Conservation (phyloP, 495 filamentous ascomycete genomes). For the Tuber calosporum region DNA sequence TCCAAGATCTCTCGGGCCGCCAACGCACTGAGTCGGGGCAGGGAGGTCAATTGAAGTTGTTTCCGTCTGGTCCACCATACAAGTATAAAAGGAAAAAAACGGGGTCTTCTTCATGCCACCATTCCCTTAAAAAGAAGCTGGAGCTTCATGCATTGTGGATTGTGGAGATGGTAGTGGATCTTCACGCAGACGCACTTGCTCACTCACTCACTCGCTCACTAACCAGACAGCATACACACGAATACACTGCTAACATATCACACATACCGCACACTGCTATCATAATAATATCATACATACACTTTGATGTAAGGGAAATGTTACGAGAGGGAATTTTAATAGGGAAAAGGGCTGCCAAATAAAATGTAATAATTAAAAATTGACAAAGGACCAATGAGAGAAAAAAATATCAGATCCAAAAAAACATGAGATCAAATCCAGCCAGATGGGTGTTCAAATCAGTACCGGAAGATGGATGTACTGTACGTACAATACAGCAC, state of each 20-base stretch:
- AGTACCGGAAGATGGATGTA: too few relatives aligned
- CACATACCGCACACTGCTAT: too few relatives aligned
- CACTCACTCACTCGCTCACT: background rate
- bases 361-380: constrained; percentile 11
- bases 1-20: constrained; percentile 36
- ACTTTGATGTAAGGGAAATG: background rate
- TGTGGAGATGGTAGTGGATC: constrained; percentile 15
- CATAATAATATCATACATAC: background rate
- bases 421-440: constrained; percentile 2
- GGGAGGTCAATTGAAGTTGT: constrained; percentile 33
- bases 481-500: too few relatives aligned
- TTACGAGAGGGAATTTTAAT: background rate
- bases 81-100: constrained; percentile 22
- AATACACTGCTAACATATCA: too few relatives aligned
- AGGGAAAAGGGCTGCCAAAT: background rate
- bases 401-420: too few relatives aligned
- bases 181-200: constrained; percentile 17
- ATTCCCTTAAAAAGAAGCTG: constrained; percentile 15
- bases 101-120: constrained; percentile 14
- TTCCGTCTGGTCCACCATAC: constrained; percentile 26
- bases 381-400: constrained; percentile 6
- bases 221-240: too few relatives aligned
- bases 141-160: constrained; percentile 16
- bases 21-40: constrained; percentile 29
- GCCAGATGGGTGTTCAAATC: background rate